phyloP scores from a whole-genome alignment of 2,329 filamentous ascomycete genomes.

The Myotisia sp. region DNA sequence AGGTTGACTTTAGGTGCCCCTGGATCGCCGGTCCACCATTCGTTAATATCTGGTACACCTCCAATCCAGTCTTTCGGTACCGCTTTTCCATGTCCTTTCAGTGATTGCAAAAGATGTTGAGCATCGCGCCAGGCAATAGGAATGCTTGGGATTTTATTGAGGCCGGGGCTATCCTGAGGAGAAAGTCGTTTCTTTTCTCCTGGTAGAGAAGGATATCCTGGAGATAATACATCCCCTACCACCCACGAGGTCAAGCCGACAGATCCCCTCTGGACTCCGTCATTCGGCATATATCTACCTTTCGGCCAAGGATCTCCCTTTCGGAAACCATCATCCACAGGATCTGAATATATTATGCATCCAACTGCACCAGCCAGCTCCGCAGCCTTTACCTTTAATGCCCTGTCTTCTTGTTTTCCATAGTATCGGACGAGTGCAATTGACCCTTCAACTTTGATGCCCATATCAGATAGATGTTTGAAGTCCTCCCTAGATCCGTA shows the following conservation, averaged over 20 bases:
- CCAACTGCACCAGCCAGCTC: constrained; percentile 74
- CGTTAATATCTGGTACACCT: constrained; percentile 56
- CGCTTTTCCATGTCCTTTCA: constrained; percentile 59
- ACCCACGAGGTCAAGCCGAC: constrained; percentile 73
- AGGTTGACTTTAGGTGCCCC: constrained; percentile 66
- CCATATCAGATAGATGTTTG: constrained; percentile 52
- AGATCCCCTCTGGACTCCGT: constrained; percentile 67
- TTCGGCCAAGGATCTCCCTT: constrained; percentile 59
- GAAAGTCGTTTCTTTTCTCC: constrained; percentile 46
- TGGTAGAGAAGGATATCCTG: constrained; percentile 54
- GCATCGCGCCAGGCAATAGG: constrained; percentile 85
- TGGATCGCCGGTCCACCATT: constrained; percentile 74
- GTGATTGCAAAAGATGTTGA: constrained; percentile 57
- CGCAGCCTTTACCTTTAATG: constrained; percentile 77
- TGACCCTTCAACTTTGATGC: constrained; percentile 59
- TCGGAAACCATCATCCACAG: constrained; percentile 65
- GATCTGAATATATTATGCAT: constrained; percentile 86
- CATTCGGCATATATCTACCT: constrained; percentile 64
- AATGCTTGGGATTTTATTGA: constrained; percentile 75
- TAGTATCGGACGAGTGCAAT: constrained; percentile 75
- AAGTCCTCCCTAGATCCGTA: constrained; percentile 81
- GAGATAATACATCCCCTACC: constrained; percentile 80
- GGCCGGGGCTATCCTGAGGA: constrained; percentile 53
- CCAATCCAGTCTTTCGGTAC: constrained; percentile 61
- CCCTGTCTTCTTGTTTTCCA: constrained; percentile 57